A percentile compares a stretch with the other conserved stretches of the same genome.
Conservation (phyloP, 2,329 filamentous ascomycete genomes). For the Dothideomycetes sp. region DNA sequence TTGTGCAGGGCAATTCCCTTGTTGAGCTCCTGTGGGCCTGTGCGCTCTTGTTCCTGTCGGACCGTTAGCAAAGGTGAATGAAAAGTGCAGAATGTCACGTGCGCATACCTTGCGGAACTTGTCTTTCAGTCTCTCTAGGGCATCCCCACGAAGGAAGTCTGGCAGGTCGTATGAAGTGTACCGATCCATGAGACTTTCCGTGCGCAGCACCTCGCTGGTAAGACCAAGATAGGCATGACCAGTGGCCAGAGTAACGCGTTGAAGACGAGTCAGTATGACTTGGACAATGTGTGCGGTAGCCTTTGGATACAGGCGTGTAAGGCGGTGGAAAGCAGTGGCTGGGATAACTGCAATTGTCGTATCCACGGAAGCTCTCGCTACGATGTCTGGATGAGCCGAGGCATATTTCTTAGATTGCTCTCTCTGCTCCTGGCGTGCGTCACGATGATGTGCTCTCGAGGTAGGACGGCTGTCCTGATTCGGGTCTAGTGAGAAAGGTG, state of each 20-base stretch:
- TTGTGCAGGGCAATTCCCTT: conserved; percentile 97
- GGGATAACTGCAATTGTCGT: conserved; percentile 98
- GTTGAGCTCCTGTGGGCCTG: conserved; percentile 66
- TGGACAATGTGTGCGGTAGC: conserved; percentile 96
- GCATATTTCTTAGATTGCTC: conserved; percentile 36
- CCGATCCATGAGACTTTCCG: conserved; percentile 86
- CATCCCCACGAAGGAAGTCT: conserved; percentile 75
- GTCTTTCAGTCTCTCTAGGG: conserved; percentile 75
- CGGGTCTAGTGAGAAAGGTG: conserved; percentile 60
- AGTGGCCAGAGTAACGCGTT: conserved; percentile 87
- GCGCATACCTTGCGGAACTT: conserved; percentile 51
- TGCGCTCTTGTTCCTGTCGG: conserved; percentile 61
- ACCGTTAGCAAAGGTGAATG: not conserved
- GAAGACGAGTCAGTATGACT: conserved; percentile 87
- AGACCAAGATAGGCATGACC: conserved; percentile 90
- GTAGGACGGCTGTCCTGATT: conserved; percentile 2
- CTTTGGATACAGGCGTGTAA: conserved; percentile 91
- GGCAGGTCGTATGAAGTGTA: conserved; percentile 87
- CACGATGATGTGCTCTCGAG: not conserved
- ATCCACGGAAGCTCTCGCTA: conserved; percentile 89
- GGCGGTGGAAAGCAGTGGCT: conserved; percentile 81
- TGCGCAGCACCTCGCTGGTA: conserved; percentile 82
- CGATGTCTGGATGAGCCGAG: conserved; percentile 91
- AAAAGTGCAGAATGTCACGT: conserved; percentile 30
- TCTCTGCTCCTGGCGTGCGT: not conserved